These are phyloP conservation scores for Calocybe indica DNA, from an alignment of 768 basidiomycete genomes.

Conservation along the genomic window DNA sequence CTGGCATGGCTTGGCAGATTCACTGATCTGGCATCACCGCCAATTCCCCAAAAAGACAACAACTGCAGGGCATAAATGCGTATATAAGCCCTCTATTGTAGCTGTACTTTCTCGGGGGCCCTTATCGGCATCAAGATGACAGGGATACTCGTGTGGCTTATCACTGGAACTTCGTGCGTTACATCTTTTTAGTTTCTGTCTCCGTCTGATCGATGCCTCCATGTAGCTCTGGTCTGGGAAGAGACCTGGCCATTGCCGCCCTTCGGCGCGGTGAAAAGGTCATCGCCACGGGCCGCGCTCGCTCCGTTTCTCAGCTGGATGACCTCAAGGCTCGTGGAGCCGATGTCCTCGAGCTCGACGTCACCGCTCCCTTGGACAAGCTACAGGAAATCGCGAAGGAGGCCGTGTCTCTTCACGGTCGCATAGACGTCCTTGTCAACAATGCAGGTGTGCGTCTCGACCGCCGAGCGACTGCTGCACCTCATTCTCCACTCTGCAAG, in stretches of 20 bases:
- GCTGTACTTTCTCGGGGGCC: too few species aligned
- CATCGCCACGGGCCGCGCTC: constrained; percentile 36
- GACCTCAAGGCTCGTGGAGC: constrained; percentile 34
- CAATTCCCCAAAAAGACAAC: too few species aligned
- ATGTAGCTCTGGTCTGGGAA: constrained; percentile 30
- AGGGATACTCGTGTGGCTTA: constrained; percentile 10
- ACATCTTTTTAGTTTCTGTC: constrained; percentile 7
- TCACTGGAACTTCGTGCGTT: constrained; percentile 16
- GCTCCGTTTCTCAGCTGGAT: constrained; percentile 26
- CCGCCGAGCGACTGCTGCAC: not conserved
- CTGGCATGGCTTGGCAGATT: too few species aligned
- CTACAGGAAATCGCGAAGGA: constrained; percentile 28
- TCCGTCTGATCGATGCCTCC: constrained; percentile 1
- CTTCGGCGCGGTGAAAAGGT: constrained; percentile 42
- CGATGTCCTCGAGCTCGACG: constrained; percentile 30
- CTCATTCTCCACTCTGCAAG: constrained; percentile 8
- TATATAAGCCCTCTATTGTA: too few species aligned
- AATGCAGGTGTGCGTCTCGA: constrained; percentile 28
- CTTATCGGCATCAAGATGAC: too few species aligned
- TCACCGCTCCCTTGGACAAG: constrained; percentile 24
- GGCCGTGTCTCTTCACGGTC: constrained; percentile 31
- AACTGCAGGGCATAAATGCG: too few species aligned
- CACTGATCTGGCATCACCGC: too few species aligned
- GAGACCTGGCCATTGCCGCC: constrained; percentile 29
- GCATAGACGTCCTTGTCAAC: constrained; percentile 40